Base-by-base conservation (phyloP, 1,139 yeast species). In the Scheffersomyces parashehatae region DNA sequence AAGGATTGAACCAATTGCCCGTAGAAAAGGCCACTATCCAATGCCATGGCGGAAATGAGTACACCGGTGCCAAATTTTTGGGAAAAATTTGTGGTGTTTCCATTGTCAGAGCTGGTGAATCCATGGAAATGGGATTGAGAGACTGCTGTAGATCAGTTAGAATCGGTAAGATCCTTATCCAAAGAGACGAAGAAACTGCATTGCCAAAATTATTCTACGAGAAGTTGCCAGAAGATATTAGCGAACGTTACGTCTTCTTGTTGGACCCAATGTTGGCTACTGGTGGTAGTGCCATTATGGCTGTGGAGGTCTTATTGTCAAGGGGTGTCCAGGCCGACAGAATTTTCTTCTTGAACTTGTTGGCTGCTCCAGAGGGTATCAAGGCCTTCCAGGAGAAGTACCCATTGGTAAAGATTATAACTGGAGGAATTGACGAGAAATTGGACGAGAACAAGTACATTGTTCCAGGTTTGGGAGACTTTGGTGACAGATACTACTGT, bases 41-140 rank as follows among this genome's bases (percentile, higher is more conserved):
- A 44, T 91, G 98, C 34, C 93, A 95, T 43, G 84, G 95, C 5
- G 85, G 83, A 42, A 78, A 84, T 50, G 67, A 70, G 30, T 91
- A 81, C 64, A 75, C 80, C 5, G 99, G 99, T n/a, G 85, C 86
- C 46, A 75, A 76, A 47, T 91, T 91, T 65, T 71, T 83, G 60
- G 98, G 98, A 37, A 90, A 88, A 67, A 91, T 93, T 48, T 93
- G 98, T 66, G 99, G 99, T 50, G 99, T 93, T 29, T 88, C 97
- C 14, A 93, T 93, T 60, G 95, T 93, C 59, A 79, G 99, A 61
- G 99, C 99, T 6, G 99, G 99, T 51, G 99, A 93, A 68, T 85
- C 95, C 36, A 93, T 93, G 99, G 99, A 93, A 67, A 95, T 89
- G 77, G 99, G 98, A 16, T 75, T 93, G 51, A 82, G 99, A 63